A percentile compares a stretch with the other conserved stretches of the same genome.
phyloP scores from a whole-genome alignment of 1,284 basidiomycete genomes.

The Takashimella tepidaria region DNA sequence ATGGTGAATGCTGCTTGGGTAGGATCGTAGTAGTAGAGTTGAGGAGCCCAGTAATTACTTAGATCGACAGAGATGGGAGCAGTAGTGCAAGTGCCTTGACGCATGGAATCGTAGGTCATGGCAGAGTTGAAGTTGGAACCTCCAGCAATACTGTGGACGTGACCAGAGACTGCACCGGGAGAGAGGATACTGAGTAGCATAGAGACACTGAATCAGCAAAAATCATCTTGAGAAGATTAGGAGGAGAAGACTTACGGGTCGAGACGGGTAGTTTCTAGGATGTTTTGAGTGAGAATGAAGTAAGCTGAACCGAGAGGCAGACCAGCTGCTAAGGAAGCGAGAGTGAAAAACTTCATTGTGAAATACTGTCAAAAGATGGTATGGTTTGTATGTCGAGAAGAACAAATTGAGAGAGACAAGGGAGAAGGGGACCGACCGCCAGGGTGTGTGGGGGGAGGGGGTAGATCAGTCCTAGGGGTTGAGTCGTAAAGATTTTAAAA shows the following conservation, averaged over 20 bases:
- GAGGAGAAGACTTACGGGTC: slow-evolving; percentile 43
- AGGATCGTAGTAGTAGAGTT: slow-evolving; percentile 32
- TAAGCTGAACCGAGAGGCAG: slow-evolving; percentile 15
- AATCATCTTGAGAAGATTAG: neutral
- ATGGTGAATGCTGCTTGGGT: slow-evolving; percentile 11
- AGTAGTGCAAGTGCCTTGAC: slow-evolving; percentile 44
- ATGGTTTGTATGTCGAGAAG: neutral
- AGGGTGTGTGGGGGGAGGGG: no score
- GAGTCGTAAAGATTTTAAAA: no score
- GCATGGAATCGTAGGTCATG: slow-evolving; percentile 37
- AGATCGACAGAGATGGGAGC: slow-evolving; percentile 35
- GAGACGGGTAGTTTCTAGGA: slow-evolving; percentile 37
- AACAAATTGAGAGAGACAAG: no score
- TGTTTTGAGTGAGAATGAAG: slow-evolving; percentile 40
- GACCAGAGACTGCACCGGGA: slow-evolving; percentile 33
- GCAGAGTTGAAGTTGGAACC: slow-evolving; percentile 34
- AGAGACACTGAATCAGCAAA: neutral
- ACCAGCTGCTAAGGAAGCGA: neutral
- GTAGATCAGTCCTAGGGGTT: no score
- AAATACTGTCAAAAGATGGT: neutral
- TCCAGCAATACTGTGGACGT: slow-evolving; percentile 38
- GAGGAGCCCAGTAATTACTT: slow-evolving; percentile 41
- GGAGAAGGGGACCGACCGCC: no score
- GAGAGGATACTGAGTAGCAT: slow-evolving; percentile 29
- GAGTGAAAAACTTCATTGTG: neutral